These are phyloP conservation scores for Tulasnella sp. DNA, from an alignment of 768 basidiomycete species.

Conservation along the genomic window DNA sequence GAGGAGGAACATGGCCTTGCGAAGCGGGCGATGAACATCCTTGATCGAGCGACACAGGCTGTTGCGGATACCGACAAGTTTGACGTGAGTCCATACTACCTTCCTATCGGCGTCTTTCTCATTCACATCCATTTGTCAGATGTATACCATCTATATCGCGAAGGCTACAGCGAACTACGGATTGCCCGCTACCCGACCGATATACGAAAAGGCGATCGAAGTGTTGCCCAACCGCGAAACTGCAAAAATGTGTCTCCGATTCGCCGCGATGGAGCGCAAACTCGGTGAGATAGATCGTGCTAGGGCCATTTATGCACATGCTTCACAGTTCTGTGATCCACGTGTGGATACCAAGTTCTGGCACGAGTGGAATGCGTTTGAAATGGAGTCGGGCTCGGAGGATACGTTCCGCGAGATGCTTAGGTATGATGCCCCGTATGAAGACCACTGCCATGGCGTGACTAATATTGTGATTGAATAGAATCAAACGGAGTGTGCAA, in stretches of 20 bases:
- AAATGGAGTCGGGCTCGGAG: conserved; percentile 96
- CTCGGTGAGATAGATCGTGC: conserved; percentile 98
- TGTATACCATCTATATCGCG: conserved; percentile 95
- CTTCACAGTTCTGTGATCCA: conserved; percentile 97
- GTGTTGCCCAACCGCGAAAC: conserved; percentile 86
- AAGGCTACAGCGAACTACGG: conserved; percentile 95
- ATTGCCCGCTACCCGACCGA: conserved; percentile 86
- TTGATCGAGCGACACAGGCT: conserved; percentile 79
- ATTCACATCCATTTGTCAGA: conserved; percentile 34
- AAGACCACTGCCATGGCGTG: not conserved
- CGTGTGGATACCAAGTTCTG: conserved; percentile 86
- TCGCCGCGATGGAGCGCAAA: conserved; percentile 91
- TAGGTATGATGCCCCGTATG: not conserved
- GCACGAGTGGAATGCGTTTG: conserved; percentile 94
- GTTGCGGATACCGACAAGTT: conserved; percentile 89
- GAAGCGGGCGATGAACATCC: conserved; percentile 90
- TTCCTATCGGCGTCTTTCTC: conserved; percentile 6
- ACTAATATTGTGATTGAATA: not conserved
- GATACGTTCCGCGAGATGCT: conserved; percentile 72
- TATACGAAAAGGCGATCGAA: conserved; percentile 92
- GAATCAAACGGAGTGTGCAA: conserved; percentile 96
- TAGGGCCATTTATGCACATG: conserved; percentile 91
- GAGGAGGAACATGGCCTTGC: conserved; percentile 94
- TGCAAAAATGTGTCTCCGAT: conserved; percentile 94
- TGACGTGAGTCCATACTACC: conserved; percentile 45